A percentile compares a stretch with the other conserved stretches of the same genome.
Evolutionary conservation across 305 asterid genomes (phyloP).

Genomic region (Fraxinus dipetala): DNA sequence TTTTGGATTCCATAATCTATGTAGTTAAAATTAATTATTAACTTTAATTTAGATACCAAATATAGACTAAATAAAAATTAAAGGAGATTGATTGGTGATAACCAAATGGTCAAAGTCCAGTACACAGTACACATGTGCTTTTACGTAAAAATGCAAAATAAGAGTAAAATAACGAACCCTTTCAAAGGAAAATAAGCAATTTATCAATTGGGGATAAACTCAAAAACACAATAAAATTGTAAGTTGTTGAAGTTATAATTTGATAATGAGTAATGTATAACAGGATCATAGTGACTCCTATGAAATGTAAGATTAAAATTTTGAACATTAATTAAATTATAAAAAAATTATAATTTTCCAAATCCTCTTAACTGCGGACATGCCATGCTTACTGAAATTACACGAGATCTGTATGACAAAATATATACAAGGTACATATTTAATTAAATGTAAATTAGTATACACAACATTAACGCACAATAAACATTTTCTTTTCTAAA

Average conservation of each 20-base stretch:
- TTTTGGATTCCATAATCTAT: too few species aligned
- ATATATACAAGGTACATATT: neutral
- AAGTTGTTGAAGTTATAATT: too few species aligned
- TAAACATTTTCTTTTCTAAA: neutral
- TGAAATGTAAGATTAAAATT: too few species aligned
- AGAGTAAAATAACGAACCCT: neutral
- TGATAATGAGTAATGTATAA: too few species aligned
- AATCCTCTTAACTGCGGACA: neutral
- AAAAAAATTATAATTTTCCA: too few species aligned
- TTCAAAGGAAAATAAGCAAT: neutral
- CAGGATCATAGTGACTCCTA: neutral
- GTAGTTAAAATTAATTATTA: too few species aligned
- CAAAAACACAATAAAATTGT: too few species aligned
- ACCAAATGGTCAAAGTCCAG: neutral
- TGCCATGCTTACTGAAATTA: neutral
- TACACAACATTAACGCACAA: slow-evolving; percentile 10
- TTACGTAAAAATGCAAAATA: neutral
- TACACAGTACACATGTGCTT: neutral
- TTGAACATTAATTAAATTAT: too few species aligned
- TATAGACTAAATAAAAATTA: too few species aligned
- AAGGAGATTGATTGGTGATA: too few species aligned
- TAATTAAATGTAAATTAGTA: neutral
- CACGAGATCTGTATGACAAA: neutral
- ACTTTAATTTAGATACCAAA: too few species aligned
- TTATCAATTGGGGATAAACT: neutral